Conservation (phyloP, 768 basidiomycete genomes). For the Boletellus emodensis region DNA sequence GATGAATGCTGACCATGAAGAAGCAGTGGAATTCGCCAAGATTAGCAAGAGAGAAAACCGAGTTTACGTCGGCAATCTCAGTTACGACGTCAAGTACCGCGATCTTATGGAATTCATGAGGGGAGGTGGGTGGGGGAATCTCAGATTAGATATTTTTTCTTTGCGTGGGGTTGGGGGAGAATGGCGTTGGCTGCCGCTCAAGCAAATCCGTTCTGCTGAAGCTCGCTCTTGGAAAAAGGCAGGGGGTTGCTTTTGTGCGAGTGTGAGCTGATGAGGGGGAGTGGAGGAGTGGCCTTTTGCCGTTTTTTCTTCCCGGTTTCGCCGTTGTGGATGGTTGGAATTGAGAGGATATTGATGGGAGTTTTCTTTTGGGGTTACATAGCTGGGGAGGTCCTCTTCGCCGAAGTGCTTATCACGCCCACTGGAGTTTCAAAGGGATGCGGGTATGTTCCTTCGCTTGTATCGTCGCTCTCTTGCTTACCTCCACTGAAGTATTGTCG, state of each 20-base stretch:
- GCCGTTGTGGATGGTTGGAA: slow-evolving; percentile 50
- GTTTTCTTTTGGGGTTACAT: slow-evolving; percentile 84
- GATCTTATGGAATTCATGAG: slow-evolving; percentile 99
- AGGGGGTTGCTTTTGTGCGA: slow-evolving; percentile 28
- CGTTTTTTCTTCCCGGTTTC: slow-evolving; percentile 39
- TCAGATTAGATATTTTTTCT: slow-evolving; percentile 53
- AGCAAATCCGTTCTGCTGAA: slow-evolving; percentile 34
- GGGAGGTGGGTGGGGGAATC: slow-evolving; percentile 97
- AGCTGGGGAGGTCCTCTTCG: slow-evolving; percentile 99
- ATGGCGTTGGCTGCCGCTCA: slow-evolving; percentile 26
- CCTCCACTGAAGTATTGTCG: slow-evolving; percentile 73
- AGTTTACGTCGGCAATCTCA: slow-evolving; percentile 98
- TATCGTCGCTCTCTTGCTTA: slow-evolving; percentile 7
- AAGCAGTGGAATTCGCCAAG: slow-evolving; percentile 93
- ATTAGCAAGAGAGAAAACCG: slow-evolving; percentile 97
- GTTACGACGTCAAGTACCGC: slow-evolving; percentile 97
- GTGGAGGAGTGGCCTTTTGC: slow-evolving; percentile 36
- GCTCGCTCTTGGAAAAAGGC: slow-evolving; percentile 34
- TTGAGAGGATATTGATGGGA: slow-evolving; percentile 91
- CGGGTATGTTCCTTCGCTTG: slow-evolving; percentile 63
- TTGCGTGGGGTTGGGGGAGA: slow-evolving; percentile 34
- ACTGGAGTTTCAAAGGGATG: slow-evolving; percentile 98
- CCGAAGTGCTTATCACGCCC: slow-evolving; percentile 97
- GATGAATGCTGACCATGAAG: slow-evolving; percentile 88
- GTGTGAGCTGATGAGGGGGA: slow-evolving; percentile 36